Percentiles rank a stretch among this genome's conserved stretches.
phyloP scores from a whole-genome alignment of 352 stramenopile genomes.

The Globisporangium perplexum region DNA sequence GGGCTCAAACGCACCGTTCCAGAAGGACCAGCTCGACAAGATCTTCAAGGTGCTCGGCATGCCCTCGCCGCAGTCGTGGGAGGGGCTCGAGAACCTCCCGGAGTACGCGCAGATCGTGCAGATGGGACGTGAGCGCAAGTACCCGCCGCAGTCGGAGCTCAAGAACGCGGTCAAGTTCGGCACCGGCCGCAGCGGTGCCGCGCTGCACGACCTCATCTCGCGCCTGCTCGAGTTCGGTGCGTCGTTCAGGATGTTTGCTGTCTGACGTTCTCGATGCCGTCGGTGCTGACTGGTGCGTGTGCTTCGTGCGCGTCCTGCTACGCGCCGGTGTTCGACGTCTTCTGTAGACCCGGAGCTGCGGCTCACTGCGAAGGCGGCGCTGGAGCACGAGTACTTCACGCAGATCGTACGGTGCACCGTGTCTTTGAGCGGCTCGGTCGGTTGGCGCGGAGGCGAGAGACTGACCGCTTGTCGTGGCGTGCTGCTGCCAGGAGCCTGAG shows the following conservation, averaged over 20 bases:
- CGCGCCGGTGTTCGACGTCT: too few relatives aligned
- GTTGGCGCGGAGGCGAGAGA: not conserved
- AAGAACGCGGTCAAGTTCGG: conserved; percentile 86
- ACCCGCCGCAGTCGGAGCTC: conserved; percentile 75
- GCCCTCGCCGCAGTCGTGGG: conserved; percentile 78
- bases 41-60: conserved; percentile 90
- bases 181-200: conserved; percentile 53
- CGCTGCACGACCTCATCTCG: conserved; percentile 73
- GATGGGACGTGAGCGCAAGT: conserved; percentile 83
- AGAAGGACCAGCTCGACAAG: conserved; percentile 88
- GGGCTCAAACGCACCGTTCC: conserved; percentile 82
- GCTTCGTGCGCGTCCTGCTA: not conserved
- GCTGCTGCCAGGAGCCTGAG: conserved; percentile 53
- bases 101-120: conserved; percentile 82
- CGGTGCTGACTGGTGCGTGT: not conserved
- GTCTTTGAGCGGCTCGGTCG: not conserved
- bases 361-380: conserved; percentile 88
- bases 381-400: conserved; percentile 93
- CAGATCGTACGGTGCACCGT: conserved; percentile 52
- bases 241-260: not conserved
- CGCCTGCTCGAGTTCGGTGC: conserved; percentile 79
- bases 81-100: conserved; percentile 75
- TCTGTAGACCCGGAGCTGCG: conserved; percentile 78
- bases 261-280: not conserved
- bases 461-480: not conserved